Evolutionary conservation across 371 early-diverging fungal species (phyloP), one percentile per base, ranked within the genome.

Genomic region (Mucor saturninus): DNA sequence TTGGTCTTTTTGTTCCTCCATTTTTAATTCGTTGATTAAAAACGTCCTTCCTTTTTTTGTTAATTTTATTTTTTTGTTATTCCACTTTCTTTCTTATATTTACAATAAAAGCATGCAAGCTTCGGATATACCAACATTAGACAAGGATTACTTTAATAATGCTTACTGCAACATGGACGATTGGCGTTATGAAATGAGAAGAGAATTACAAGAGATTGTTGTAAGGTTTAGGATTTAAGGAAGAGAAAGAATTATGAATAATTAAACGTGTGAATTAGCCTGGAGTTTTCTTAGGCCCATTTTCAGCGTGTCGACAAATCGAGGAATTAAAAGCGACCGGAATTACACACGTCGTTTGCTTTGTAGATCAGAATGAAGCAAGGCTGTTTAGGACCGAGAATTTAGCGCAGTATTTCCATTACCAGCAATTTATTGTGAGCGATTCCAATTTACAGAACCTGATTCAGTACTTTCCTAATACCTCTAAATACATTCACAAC

Each of bases 181-280:
- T 59, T 89, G 89, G 90, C 78, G 77, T 38, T 91, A 93, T 66
- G 91, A 91, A 64, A 91, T 92, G 86, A 83, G 93, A 56, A 81
- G 91, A 43, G 92, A 92, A 46, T 90, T 91, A 72, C 94, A 93
- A 73, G 90, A 91, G 66, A 89, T 93, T 49, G 56, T 91, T n/a
- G 83, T 83, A 69, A 50, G 70, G 57, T 13, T 13, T n/a, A 42
- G 11, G 4, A n/a, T 10, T 42, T 9, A 46, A 7, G 4, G 21
- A 14, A 26, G 2, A 5, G n/a, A 21, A 5, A 46, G n/a, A 46
- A 42, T 48, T n/a, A 21, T 37, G n/a, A 54, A 8, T 54, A 30
- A 48, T 38, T 11, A 14, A 15, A 3, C 21, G 13, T 13, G 15
- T 21, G 14, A 32, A 39, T 46, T 60, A 83, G 83, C 91, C 92